Evolutionary conservation across 495 filamentous ascomycete genomes (phyloP), one percentile per base, ranked within the genome.

Genomic region (Bryoglossum gracile): DNA sequence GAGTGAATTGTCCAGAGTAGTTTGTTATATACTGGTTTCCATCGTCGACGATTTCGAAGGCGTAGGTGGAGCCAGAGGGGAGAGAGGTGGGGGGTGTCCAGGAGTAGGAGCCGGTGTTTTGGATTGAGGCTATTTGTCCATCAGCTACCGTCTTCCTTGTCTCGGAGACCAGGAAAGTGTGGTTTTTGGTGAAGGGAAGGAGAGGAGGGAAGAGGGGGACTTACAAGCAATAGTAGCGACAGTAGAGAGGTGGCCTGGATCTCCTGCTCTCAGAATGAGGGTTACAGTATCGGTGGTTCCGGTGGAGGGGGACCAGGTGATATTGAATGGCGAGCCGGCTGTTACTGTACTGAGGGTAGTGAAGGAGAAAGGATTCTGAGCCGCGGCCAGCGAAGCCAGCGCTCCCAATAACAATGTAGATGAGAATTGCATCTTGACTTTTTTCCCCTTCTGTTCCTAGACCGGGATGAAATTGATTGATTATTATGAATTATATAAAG

Each of bases 1-100:
- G 67, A 21, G 62, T 57, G 64, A 84, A 82, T 43, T 68, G 69
- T 2, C 71, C 68, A 18, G 75, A 71, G 66, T 76, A 84, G 67
- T 84, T 82, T 11, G n/a, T 18, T 0, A 47, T 43, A 19, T 3
- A 18, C 1, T 58, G 21, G 62, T 81, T 62, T 9, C 38, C 45
- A 56, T 78, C 77, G 51, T 66, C 58, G 55, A 77, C 58, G 52
- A 82, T 83, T 56, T 79, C 63, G 50, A 82, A 65, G 36, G 78
- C 74, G 67, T 82, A 82, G 58, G 75, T 68, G 22, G 63, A 55
- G 50, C 70, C 65, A 46, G 57, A 58, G 37, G 61, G 62, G 33
- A 81, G 64, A 38, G 64, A 50, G 42, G 65, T 50, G 26, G 69
- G 66, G 4, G 72, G 66, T 14, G 63, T 67, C 73, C 77, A 81